Percentiles rank a stretch among this genome's conserved stretches.
phyloP scores from a whole-genome alignment of 768 basidiomycete species.

The Kwoniella heveanensis region DNA sequence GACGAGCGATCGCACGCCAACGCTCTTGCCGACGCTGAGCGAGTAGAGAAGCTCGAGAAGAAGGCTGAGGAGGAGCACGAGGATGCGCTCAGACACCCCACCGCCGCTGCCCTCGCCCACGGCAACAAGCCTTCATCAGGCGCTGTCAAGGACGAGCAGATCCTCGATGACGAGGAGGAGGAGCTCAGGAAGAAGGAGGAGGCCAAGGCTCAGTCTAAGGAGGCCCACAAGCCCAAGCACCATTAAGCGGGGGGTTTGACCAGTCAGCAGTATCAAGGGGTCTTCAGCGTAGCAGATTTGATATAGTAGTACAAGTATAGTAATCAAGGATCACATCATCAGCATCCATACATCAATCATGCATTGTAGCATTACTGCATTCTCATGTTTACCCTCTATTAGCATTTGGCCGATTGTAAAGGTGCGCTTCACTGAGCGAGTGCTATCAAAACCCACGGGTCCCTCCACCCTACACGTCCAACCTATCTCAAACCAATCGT shows the following conservation, averaged over 20 bases:
- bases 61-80: constrained; percentile 39
- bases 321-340: neutral
- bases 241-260: constrained; percentile 9
- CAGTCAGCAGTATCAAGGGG: too few relatives aligned
- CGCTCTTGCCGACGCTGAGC: constrained; percentile 49
- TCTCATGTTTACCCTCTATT: neutral
- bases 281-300: constrained; percentile 3
- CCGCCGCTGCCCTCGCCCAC: constrained; percentile 45
- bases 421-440: too few relatives aligned
- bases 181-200: constrained; percentile 48
- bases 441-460: too few relatives aligned
- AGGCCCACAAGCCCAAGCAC: constrained; percentile 39
- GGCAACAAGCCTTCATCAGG: constrained; percentile 52
- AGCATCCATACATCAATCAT: constrained; percentile 9
- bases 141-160: constrained; percentile 53
- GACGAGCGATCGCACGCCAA: constrained; percentile 52
- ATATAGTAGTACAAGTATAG: constrained; percentile 14
- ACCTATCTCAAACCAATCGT: too few relatives aligned
- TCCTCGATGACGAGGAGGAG: constrained; percentile 52
- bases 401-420: too few relatives aligned
- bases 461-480: too few relatives aligned
- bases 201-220: constrained; percentile 41
- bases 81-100: constrained; percentile 42
- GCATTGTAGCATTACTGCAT: constrained; percentile 21
- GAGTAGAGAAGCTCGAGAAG: constrained; percentile 49